Base-by-base conservation (phyloP, 2,329 filamentous ascomycete species). In the Botryotinia narcissicola region DNA sequence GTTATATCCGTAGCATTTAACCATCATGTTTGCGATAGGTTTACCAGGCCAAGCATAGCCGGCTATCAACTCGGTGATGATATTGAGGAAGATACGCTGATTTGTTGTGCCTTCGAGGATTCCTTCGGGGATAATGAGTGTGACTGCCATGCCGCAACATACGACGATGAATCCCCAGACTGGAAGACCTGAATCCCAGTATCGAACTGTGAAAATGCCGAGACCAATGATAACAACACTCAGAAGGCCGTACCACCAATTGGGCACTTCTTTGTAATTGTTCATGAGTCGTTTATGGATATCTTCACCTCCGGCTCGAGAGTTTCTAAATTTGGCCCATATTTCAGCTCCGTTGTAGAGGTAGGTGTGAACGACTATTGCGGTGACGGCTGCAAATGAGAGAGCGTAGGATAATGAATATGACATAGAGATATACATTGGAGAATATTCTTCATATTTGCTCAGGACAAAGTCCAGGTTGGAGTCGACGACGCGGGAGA, bases 341-440 rank as follows among this genome's bases (percentile, higher is more conserved):
- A 93, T 90, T 72, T 89, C 88, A 75, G 88, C 84, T 40, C 91
- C 86, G 74, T 93, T 89, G 81, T 93, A 89, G 0, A 92, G 86
- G 29, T 93, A 82, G 1, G 93, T 85, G 0, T 91, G 87, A 0
- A 91, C 84, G 63, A 93, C 91, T 67, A 90, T 87, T 5, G 92
- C 91, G 78, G 93, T 93, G 0, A 91, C 93, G 75, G 91, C 92
- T 54, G 93, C 84, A 77, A 91, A 92, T 2, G 92, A 82, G 0
- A 90, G 91, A 2, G 91, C 92, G 78, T 93, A 93, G 1, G 84
- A 84, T 14, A 68, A 32, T 8, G 46, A 14, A 22, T 68, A 68
- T 0, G 64, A 57, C 64, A 68, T 57, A 20, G 64, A 68, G 35
- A 68, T 57, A 35, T 62, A 70, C 37, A 62, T 59, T 3, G 68